These are phyloP conservation scores for Rhizopus microsporus DNA, from an alignment of 371 early-diverging fungal species.

Conservation along the genomic window DNA sequence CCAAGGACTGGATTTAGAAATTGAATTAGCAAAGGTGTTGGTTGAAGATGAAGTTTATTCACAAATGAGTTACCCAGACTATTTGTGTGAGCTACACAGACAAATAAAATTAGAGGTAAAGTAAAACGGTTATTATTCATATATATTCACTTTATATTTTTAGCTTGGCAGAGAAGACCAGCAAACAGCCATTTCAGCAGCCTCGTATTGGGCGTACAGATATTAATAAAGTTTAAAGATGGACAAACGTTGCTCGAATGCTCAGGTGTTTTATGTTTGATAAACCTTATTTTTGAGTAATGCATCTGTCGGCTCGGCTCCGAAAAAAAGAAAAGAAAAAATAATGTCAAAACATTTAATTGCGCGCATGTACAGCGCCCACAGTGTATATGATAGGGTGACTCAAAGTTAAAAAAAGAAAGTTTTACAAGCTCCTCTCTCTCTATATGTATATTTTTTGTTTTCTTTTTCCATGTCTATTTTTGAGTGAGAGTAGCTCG, in stretches of 20 bases:
- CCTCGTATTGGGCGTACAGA: slow-evolving; percentile 35
- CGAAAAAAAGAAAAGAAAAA: slow-evolving; percentile 1
- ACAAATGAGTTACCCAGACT: slow-evolving; percentile 91
- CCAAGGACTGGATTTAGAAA: slow-evolving; percentile 68
- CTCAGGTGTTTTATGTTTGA: not conserved
- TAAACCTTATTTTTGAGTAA: not conserved
- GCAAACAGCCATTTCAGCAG: slow-evolving; percentile 21
- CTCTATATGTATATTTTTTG: too few species aligned
- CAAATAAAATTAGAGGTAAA: slow-evolving; percentile 78
- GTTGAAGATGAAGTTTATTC: slow-evolving; percentile 84
- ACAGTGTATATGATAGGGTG: too few species aligned
- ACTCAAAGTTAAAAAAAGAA: too few species aligned
- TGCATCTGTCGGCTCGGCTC: not conserved
- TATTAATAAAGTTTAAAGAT: slow-evolving; percentile 20
- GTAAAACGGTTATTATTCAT: not conserved
- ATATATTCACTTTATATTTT: slow-evolving; percentile 1
- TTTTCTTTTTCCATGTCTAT: too few species aligned
- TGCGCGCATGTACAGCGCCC: too few species aligned
- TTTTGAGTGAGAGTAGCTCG: too few species aligned
- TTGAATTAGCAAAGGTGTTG: slow-evolving; percentile 63
- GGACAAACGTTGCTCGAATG: not conserved
- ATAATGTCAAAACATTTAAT: too few species aligned
- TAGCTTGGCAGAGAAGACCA: slow-evolving; percentile 43
- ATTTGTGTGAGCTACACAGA: slow-evolving; percentile 84
- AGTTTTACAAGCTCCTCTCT: too few species aligned